phyloP scores from a whole-genome alignment of 1,284 basidiomycete species.

The Fistulina hepatica region DNA sequence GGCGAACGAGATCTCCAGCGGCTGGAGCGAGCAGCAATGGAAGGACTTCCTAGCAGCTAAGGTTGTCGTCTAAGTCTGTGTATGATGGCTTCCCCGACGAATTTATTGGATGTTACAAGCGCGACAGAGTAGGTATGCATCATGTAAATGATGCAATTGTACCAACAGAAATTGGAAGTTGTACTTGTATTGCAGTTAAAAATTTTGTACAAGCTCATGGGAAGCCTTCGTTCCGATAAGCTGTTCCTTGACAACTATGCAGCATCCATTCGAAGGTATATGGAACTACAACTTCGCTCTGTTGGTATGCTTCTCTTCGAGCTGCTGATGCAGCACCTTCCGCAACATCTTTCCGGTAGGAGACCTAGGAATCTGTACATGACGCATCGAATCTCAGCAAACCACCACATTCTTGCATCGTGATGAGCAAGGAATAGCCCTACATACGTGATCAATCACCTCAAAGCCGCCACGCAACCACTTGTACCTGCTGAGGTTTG shows the following conservation, averaged over 20 bases:
- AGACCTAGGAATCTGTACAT: conserved; percentile 51
- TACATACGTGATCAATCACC: conserved; percentile 45
- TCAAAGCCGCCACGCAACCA: conserved; percentile 60
- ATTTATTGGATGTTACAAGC: too few relatives aligned
- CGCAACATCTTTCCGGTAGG: conserved; percentile 60
- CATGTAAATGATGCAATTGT: too few relatives aligned
- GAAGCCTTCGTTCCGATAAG: too few relatives aligned
- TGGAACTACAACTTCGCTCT: conserved; percentile 29
- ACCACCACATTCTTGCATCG: conserved; percentile 1
- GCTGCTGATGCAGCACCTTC: conserved; percentile 43
- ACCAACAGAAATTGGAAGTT: too few relatives aligned
- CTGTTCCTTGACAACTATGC: too few relatives aligned
- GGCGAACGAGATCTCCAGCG: conserved; percentile 69
- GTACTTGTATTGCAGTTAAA: too few relatives aligned
- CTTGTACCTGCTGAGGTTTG: conserved; percentile 58
- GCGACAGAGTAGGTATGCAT: too few relatives aligned
- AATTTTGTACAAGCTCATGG: too few relatives aligned
- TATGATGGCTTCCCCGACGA: conserved; percentile 2
- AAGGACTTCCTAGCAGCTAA: conserved; percentile 65
- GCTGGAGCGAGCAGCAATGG: conserved; percentile 84
- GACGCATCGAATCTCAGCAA: conserved; percentile 4
- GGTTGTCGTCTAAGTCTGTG: conserved; percentile 29
- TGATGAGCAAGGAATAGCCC: conserved; percentile 1
- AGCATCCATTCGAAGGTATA: too few relatives aligned
- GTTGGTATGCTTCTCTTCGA: conserved; percentile 31